Evolutionary conservation across 2,329 filamentous ascomycete genomes (phyloP).

Genomic region (Monilinia vaccinii-corymbosi): DNA sequence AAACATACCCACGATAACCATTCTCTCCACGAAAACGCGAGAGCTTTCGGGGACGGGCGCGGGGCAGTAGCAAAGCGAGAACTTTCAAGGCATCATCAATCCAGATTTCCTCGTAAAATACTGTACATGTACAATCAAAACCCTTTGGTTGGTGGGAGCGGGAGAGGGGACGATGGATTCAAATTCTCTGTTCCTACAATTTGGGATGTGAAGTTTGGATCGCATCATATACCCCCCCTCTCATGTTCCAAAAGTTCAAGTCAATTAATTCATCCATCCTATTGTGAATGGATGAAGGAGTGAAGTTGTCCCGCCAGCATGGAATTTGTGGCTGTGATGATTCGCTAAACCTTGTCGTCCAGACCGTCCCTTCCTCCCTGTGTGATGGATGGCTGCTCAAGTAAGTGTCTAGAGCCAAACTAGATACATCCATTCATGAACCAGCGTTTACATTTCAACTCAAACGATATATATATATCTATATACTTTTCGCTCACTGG

Average conservation of each 20-base stretch:
- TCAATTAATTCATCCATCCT: neutral
- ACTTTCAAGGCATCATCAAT: no score
- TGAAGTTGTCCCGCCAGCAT: no score
- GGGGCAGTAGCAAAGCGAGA: no score
- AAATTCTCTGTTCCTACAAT: neutral
- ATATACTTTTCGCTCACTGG: no score
- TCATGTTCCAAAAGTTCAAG: neutral
- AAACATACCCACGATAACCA: neutral
- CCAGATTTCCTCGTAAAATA: neutral
- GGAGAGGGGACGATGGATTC: neutral
- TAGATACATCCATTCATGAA: neutral
- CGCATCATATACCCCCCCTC: neutral
- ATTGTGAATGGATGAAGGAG: neutral
- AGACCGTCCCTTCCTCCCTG: no score
- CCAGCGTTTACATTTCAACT: no score
- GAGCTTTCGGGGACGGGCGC: no score
- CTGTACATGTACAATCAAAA: neutral
- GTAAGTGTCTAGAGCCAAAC: neutral
- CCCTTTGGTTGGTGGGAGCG: neutral
- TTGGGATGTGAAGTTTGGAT: neutral
- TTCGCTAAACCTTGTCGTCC: neutral
- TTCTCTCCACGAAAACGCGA: neutral
- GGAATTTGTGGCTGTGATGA: neutral
- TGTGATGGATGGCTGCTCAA: neutral
- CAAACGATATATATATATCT: no score